Conservation (phyloP, 306 rosid genomes). For the Trichosanthes truncata region DNA sequence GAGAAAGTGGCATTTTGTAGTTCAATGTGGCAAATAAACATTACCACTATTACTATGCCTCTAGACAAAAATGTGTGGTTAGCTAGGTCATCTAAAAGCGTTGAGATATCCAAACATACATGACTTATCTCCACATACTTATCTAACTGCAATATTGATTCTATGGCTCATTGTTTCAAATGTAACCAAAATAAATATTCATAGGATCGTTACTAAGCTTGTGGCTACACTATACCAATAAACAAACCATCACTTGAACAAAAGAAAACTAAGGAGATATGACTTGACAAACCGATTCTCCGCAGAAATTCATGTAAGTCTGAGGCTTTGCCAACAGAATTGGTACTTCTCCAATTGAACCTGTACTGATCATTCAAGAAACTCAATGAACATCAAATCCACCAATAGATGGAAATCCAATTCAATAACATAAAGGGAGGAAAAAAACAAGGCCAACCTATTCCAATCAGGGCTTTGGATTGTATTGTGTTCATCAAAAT, state of each 20-base stretch:
- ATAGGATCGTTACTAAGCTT: not conserved
- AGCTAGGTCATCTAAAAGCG: not conserved
- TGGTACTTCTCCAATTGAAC: slow-evolving; percentile 87
- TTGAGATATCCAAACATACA: not conserved
- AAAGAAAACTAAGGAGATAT: not conserved
- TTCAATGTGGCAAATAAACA: not conserved
- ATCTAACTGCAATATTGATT: not conserved
- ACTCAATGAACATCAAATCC: slow-evolving; percentile 13
- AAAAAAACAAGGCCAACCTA: slow-evolving; percentile 40
- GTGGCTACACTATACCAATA: not conserved
- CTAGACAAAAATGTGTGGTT: not conserved
- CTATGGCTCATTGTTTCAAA: not conserved
- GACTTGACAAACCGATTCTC: slow-evolving; percentile 72
- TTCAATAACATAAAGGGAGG: not conserved
- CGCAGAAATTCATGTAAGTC: slow-evolving; percentile 77
- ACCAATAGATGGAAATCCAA: not conserved
- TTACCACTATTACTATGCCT: not conserved
- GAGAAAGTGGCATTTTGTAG: no score
- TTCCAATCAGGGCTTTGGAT: slow-evolving; percentile 84
- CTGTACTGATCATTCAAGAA: slow-evolving; percentile 39
- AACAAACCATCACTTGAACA: not conserved
- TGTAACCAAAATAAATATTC: not conserved
- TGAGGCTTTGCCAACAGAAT: slow-evolving; percentile 91
- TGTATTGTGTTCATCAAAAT: slow-evolving; percentile 79
- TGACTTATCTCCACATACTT: not conserved